Percentiles rank a stretch among this genome's conserved stretches.
Evolutionary conservation across 768 basidiomycete species (phyloP).

Genomic region (Lenzites betulinus): DNA sequence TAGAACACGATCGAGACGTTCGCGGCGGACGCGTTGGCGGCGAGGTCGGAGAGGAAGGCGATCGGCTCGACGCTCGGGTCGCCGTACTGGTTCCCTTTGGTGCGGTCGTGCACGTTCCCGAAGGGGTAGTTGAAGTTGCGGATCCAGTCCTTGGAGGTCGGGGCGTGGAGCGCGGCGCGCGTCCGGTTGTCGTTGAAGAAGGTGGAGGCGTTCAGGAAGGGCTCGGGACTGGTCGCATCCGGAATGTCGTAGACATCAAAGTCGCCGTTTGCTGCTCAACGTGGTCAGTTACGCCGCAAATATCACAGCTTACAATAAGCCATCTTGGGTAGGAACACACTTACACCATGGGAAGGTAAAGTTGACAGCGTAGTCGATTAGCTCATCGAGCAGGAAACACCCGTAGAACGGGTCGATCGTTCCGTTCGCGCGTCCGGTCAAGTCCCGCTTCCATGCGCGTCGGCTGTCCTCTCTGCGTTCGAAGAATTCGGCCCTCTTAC

Average conservation of each 20-base stretch:
- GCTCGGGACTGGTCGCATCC: slow-evolving; percentile 43
- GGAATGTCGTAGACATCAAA: slow-evolving; percentile 28
- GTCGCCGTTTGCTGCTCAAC: slow-evolving; percentile 15
- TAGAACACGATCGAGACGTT: slow-evolving; percentile 56
- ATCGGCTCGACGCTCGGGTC: slow-evolving; percentile 43
- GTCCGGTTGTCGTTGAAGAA: slow-evolving; percentile 65
- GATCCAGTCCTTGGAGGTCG: slow-evolving; percentile 54
- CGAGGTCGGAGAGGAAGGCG: slow-evolving; percentile 63
- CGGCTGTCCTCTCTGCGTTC: slow-evolving; percentile 26
- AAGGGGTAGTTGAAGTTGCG: slow-evolving; percentile 39
- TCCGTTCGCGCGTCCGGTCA: slow-evolving; percentile 52
- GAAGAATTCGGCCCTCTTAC: slow-evolving; percentile 6
- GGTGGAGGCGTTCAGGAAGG: slow-evolving; percentile 49
- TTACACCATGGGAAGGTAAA: slow-evolving; percentile 62
- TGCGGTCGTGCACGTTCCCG: slow-evolving; percentile 28
- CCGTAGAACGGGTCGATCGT: slow-evolving; percentile 41
- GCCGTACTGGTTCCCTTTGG: slow-evolving; percentile 18
- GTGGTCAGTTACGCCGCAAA: background rate
- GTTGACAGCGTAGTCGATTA: slow-evolving; percentile 70
- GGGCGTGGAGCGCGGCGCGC: slow-evolving; percentile 68
- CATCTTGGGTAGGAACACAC: background rate
- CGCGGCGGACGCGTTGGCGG: slow-evolving; percentile 58
- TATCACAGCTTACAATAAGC: background rate
- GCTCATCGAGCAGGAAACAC: slow-evolving; percentile 63
- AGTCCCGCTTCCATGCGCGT: slow-evolving; percentile 49